Conservation (phyloP, 495 filamentous ascomycete species). For the Elaphomyces granulatus region DNA sequence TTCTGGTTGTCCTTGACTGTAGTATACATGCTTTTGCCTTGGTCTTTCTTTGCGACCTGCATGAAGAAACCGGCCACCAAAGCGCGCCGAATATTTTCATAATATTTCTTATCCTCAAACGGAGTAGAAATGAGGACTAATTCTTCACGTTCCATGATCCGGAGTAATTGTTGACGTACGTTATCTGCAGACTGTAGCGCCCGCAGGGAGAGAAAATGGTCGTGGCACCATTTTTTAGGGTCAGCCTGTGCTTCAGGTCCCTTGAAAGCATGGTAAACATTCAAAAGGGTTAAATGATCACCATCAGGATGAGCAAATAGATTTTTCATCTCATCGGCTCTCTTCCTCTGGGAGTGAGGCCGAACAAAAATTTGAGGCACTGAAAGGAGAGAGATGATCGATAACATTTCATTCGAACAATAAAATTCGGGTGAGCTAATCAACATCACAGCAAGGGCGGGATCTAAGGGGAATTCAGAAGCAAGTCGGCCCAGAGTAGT, state of each 20-base stretch:
- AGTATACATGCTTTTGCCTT: constrained; percentile 63
- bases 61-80: constrained; percentile 98
- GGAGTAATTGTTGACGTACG: constrained; percentile 75
- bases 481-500: constrained; percentile 75
- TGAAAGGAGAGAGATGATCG: constrained; percentile 83
- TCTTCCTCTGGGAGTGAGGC: constrained; percentile 65
- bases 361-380: constrained; percentile 91
- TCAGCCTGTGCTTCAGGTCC: constrained; percentile 54
- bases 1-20: constrained; percentile 91
- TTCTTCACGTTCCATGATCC: constrained; percentile 88
- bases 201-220: constrained; percentile 89
- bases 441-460: constrained; percentile 91
- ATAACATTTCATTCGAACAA: constrained; percentile 97
- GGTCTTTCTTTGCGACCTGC: constrained; percentile 93
- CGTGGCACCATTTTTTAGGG: constrained; percentile 83
- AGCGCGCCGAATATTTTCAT: constrained; percentile 88
- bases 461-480: constrained; percentile 93
- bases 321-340: constrained; percentile 96
- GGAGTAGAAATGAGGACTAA: constrained; percentile 74
- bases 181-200: constrained; percentile 86
- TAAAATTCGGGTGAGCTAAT: constrained; percentile 96
- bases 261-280: constrained; percentile 98
- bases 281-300: constrained; percentile 90
- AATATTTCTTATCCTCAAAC: constrained; percentile 94
- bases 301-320: constrained; percentile 87